These are phyloP conservation scores for Cutaneotrichosporon sp. DNA, from an alignment of 1,284 basidiomycete species.

Conservation along the genomic window DNA sequence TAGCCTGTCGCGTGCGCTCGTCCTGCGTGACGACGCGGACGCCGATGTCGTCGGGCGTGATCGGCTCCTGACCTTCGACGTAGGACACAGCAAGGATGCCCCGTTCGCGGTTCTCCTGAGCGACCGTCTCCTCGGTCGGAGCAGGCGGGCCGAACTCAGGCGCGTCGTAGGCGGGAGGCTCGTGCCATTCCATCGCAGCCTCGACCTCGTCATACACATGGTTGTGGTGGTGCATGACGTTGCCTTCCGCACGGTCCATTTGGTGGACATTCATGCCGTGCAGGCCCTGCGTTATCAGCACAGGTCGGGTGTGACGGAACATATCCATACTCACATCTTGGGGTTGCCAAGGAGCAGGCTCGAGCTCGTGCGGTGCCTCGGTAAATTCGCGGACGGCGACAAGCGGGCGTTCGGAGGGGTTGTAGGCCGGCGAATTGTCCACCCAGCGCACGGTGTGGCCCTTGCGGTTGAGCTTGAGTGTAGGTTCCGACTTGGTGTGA, in stretches of 20 bases:
- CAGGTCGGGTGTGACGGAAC: no score
- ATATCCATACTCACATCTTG: slow-evolving; percentile 11
- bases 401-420: slow-evolving; percentile 20
- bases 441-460: slow-evolving; percentile 30
- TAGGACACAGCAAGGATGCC: slow-evolving; percentile 27
- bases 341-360: slow-evolving; percentile 24
- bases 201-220: slow-evolving; percentile 19
- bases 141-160: not conserved
- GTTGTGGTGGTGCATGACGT: slow-evolving; percentile 22
- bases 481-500: not conserved
- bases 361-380: slow-evolving; percentile 32
- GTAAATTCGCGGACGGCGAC: slow-evolving; percentile 27
- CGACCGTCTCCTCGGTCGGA: slow-evolving; percentile 20
- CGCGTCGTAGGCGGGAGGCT: slow-evolving; percentile 18
- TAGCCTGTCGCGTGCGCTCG: slow-evolving; percentile 8
- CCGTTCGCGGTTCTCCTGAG: slow-evolving; percentile 33
- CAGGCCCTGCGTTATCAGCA: slow-evolving; percentile 16
- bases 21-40: slow-evolving; percentile 17
- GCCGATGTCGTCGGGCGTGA: slow-evolving; percentile 21
- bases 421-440: slow-evolving; percentile 21
- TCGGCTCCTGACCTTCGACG: slow-evolving; percentile 13
- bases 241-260: slow-evolving; percentile 35
- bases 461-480: slow-evolving; percentile 33
- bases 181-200: slow-evolving; percentile 36
- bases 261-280: slow-evolving; percentile 27